Evolutionary conservation across 176 grass and related monocot genomes (phyloP).

Genomic region (Triticum monococcum): DNA sequence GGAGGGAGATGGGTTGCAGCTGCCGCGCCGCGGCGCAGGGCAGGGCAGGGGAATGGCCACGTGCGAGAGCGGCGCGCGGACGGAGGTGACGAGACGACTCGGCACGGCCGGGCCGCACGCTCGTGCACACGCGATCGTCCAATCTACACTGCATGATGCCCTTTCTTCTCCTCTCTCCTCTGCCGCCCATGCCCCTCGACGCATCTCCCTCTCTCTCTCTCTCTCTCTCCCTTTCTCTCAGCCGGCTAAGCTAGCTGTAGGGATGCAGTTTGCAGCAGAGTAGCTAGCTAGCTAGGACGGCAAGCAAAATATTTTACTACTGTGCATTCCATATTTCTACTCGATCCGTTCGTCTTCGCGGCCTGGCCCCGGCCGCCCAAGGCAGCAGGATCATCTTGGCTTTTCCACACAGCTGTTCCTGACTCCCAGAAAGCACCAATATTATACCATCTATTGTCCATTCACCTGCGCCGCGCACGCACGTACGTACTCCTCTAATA

Average conservation of each 20-base stretch:
- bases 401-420: neutral
- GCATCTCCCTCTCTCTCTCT: neutral
- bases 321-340: neutral
- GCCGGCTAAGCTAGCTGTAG: neutral
- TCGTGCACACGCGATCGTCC: constrained; percentile 91
- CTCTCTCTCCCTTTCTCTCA: neutral
- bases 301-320: constrained; percentile 37
- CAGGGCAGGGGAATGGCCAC: constrained; percentile 41
- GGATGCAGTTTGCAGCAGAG: neutral
- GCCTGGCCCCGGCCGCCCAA: constrained; percentile 40
- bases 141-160: constrained; percentile 30
- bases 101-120: constrained; percentile 54
- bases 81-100: constrained; percentile 72
- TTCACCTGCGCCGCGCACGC: neutral
- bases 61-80: constrained; percentile 61
- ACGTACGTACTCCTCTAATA: neutral
- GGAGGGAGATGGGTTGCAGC: neutral
- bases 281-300: constrained; percentile 15
- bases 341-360: neutral
- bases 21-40: constrained; percentile 23
- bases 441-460: neutral
- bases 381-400: constrained; percentile 9
- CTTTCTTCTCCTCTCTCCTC: neutral
- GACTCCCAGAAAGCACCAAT: neutral
- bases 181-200: neutral